A percentile compares a stretch with the other conserved stretches of the same genome.
Evolutionary conservation across 1,284 basidiomycete species (phyloP).

Genomic region (Cutaneotrichosporon mucoides): DNA sequence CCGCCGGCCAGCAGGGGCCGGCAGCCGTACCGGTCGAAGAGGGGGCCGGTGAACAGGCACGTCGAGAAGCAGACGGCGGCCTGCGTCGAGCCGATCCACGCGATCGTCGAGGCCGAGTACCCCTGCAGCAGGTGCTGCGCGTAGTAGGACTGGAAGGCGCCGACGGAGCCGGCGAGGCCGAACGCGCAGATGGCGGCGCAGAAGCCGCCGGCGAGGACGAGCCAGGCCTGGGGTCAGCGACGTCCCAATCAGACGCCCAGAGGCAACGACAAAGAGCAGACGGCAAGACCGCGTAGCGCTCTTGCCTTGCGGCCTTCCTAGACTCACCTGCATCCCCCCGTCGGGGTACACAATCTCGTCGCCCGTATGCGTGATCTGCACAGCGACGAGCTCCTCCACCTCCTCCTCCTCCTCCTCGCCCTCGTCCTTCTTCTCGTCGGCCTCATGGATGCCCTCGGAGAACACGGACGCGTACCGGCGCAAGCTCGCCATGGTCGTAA

Average conservation of each 20-base stretch:
- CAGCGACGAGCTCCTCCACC: conserved; percentile 19
- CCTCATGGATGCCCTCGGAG: not conserved
- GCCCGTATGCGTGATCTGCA: conserved; percentile 18
- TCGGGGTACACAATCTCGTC: conserved; percentile 26
- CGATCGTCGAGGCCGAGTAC: conserved; percentile 30
- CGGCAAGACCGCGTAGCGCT: too few species aligned
- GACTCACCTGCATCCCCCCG: conserved; percentile 21
- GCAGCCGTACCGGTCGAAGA: conserved; percentile 40
- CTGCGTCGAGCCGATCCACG: conserved; percentile 39
- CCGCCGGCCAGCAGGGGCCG: conserved; percentile 29
- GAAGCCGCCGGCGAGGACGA: conserved; percentile 30
- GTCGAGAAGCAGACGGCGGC: conserved; percentile 34
- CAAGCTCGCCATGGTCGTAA: conserved; percentile 12
- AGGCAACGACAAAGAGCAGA: too few species aligned
- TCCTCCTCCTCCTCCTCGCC: conserved; percentile 5
- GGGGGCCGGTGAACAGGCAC: conserved; percentile 34
- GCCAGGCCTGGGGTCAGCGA: conserved; percentile 38
- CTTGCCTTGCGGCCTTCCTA: too few species aligned
- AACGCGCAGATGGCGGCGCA: conserved; percentile 38
- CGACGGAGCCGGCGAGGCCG: conserved; percentile 33
- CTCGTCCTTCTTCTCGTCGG: conserved; percentile 1
- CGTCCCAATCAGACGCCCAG: too few species aligned
- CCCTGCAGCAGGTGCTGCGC: conserved; percentile 23
- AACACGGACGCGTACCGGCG: not conserved
- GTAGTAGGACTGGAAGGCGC: conserved; percentile 41